Conservation (phyloP, 1,139 yeast species). For the Arxiozyma slooffiae region DNA sequence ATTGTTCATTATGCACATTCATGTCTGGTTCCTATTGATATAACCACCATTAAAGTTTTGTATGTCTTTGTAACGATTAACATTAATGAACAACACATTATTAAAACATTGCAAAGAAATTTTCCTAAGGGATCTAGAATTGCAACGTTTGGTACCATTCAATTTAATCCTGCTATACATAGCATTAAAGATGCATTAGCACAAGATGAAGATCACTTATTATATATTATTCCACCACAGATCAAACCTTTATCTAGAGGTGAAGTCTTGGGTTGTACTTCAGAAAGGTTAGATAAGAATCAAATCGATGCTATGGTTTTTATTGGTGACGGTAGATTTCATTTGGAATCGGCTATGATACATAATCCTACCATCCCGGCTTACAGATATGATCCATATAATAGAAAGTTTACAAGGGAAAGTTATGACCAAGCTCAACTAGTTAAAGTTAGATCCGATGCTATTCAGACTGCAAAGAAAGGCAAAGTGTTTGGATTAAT, state of each 20-base stretch:
- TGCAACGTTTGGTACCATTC: conserved; percentile 91
- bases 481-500: conserved; percentile 75
- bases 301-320: conserved; percentile 75
- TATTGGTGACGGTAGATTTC: conserved; percentile 95
- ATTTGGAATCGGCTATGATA: conserved; percentile 91
- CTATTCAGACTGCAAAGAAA: conserved; percentile 48
- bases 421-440: conserved; percentile 78
- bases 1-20: conserved; percentile 96
- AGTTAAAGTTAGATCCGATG: conserved; percentile 63
- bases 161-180: conserved; percentile 90
- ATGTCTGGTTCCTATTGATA: conserved; percentile 89
- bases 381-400: conserved; percentile 88
- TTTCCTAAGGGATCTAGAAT: conserved; percentile 51
- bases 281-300: conserved; percentile 59
- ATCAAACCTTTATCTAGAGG: conserved; percentile 89
- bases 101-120: conserved; percentile 65
- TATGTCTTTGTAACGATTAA: conserved; percentile 93
- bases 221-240: conserved; percentile 76
- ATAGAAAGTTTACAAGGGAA: conserved; percentile 81
- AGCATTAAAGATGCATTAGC: conserved; percentile 55
- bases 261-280: conserved; percentile 93
- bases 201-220: conserved; percentile 38
- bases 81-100: conserved; percentile 73
- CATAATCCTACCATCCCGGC: conserved; percentile 93
- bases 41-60: conserved; percentile 78